A percentile compares a stretch with the other conserved stretches of the same genome.
Evolutionary conservation across 2,329 filamentous ascomycete genomes (phyloP).

Genomic region (Ceratocystis papillata): DNA sequence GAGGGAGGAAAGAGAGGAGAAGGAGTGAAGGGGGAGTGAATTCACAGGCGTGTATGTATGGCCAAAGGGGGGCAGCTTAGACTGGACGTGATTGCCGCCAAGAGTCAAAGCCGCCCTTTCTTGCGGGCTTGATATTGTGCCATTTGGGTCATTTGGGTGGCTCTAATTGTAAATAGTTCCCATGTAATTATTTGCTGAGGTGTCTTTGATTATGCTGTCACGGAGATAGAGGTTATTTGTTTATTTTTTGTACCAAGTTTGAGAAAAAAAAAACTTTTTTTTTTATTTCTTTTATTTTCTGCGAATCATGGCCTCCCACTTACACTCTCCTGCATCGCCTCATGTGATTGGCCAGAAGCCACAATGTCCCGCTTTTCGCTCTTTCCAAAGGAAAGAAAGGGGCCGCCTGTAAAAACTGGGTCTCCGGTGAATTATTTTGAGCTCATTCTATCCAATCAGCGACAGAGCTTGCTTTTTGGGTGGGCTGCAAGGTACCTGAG

Average conservation of each 20-base stretch:
- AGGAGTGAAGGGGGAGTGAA: too few species aligned
- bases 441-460: conserved; percentile 11
- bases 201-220: too few species aligned
- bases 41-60: too few species aligned
- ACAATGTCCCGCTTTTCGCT: neutral
- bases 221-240: neutral
- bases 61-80: too few species aligned
- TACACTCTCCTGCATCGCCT: neutral
- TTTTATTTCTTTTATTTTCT: neutral
- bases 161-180: too few species aligned
- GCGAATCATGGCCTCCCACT: conserved; percentile 3
- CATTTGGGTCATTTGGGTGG: too few species aligned
- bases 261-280: neutral
- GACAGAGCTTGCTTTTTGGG: neutral
- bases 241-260: neutral
- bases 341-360: neutral
- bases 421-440: neutral
- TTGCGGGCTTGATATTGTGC: too few species aligned
- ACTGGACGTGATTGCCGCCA: too few species aligned
- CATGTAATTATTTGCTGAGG: too few species aligned
- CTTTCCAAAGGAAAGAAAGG: neutral
- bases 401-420: conserved; percentile 17
- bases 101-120: too few species aligned
- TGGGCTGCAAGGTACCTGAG: conserved; percentile 21
- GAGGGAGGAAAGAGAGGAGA: too few species aligned